Evolutionary conservation across 371 early-diverging fungal species (phyloP).

Genomic region (Hamiltosporidium tvaerminnensis): DNA sequence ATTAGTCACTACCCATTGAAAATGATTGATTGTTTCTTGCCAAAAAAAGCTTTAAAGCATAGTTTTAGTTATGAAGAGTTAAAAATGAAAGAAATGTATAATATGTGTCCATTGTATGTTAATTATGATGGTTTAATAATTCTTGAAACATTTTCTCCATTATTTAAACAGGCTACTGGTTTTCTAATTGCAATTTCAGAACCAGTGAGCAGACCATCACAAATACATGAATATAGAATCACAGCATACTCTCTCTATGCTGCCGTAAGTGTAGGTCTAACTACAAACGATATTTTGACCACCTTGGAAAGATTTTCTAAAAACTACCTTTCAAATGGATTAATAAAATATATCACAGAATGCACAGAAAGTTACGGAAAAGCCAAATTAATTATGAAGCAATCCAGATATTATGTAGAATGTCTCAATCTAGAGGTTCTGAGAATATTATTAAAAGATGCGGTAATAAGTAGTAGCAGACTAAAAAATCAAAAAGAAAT

Average conservation of each 20-base stretch:
- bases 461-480: conserved; percentile 59
- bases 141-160: conserved; percentile 79
- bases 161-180: conserved; percentile 81
- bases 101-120: conserved; percentile 78
- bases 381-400: conserved; percentile 81
- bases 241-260: conserved; percentile 94
- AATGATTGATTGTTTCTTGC: conserved; percentile 41
- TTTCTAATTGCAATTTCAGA: conserved; percentile 94
- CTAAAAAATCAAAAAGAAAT: conserved; percentile 53
- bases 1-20: no score
- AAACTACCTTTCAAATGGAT: conserved; percentile 62
- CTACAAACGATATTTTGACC: conserved; percentile 77
- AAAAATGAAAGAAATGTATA: conserved; percentile 66
- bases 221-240: conserved; percentile 89
- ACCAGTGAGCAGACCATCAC: conserved; percentile 77
- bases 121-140: conserved; percentile 75
- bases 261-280: conserved; percentile 90
- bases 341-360: conserved; percentile 67
- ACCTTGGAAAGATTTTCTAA: conserved; percentile 76
- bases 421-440: conserved; percentile 62
- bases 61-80: conserved; percentile 41
- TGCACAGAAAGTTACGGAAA: conserved; percentile 84
- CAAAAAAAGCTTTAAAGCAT: conserved; percentile 52
- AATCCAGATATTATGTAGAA: conserved; percentile 79
- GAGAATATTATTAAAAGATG: conserved; percentile 65